Evolutionary conservation across 805 yeast species (phyloP), one percentile per base, ranked within the genome.

Genomic region (Pichia eremophila): DNA sequence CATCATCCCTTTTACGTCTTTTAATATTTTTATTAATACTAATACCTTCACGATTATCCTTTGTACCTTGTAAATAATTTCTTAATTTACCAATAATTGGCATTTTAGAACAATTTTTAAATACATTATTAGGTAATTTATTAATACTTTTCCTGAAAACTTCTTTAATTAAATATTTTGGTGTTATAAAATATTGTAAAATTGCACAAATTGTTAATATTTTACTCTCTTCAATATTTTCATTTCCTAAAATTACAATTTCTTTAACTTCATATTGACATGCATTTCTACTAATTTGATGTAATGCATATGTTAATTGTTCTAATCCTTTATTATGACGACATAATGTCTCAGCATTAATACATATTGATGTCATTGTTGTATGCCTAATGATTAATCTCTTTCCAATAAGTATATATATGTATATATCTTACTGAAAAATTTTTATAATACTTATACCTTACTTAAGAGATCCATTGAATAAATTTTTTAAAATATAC

Each of bases 41-140:
- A 38, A 80, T 58, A 1, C 95, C 96, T 63, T 87, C 95, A 58
- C 69, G 77, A 7, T 14, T 14, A 14, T 34, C 36, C n/a, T 34
- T 15, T 34, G n/a, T 34, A 34, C 36, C 36, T 7, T 34, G 36
- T 34, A 34, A 34, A 34, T 34, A 34, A 34, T 34, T 18, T 15
- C 15, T 34, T 15, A 34, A 34, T 34, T 34, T 34, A 12, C 36
- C 36, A 12, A 89, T 66, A 57, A 78, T 78, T 37, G 96, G 96
- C 49, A 84, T 71, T 52, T 75, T 77, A 35, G 71, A 69, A 0
- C 95, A 96, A 27, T 54, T 50, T 51, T 68, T 58, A 54, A 70
- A 66, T 25, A 71, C 66, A 51, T 74, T 71, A 10, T 32, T 29
- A 15, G 54, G 49, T 38, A 89, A 68, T 5, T 39, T 35, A 3